Evolutionary conservation across 2,329 filamentous ascomycete genomes (phyloP).

Genomic region (Alternaria brassicicola): DNA sequence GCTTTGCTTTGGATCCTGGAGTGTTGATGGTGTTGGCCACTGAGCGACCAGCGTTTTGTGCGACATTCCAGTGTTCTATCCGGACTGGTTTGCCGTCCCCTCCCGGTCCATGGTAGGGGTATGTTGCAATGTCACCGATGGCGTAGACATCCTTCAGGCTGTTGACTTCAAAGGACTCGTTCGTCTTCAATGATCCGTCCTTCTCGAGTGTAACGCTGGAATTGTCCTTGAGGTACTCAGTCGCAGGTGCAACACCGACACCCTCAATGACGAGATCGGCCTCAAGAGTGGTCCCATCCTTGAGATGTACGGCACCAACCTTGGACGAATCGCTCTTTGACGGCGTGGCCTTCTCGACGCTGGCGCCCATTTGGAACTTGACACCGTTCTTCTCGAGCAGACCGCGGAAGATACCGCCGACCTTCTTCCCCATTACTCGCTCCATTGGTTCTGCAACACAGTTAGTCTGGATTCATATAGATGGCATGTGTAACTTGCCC

Average conservation of each 20-base stretch:
- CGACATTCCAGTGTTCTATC: conserved; percentile 99
- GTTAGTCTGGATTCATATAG: conserved; percentile 16
- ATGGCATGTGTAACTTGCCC: conserved; percentile 21
- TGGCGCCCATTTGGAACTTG: conserved; percentile 82
- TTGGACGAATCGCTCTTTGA: conserved; percentile 69
- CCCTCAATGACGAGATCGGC: conserved; percentile 92
- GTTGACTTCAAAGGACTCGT: conserved; percentile 77
- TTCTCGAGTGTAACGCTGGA: conserved; percentile 71
- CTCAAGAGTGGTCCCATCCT: conserved; percentile 82
- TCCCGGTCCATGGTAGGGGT: conserved; percentile 90
- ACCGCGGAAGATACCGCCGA: conserved; percentile 81
- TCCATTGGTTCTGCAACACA: conserved; percentile 70
- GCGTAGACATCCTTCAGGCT: conserved; percentile 86
- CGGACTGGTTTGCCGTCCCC: conserved; percentile 74
- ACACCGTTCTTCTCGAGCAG: conserved; percentile 84
- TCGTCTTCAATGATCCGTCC: conserved; percentile 84
- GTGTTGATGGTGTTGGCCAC: conserved; percentile 79
- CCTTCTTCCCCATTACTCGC: conserved; percentile 79
- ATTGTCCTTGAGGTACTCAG: conserved; percentile 79
- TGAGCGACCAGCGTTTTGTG: conserved; percentile 85
- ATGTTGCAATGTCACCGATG: conserved; percentile 92
- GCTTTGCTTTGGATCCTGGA: conserved; percentile 64
- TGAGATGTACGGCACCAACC: conserved; percentile 81
- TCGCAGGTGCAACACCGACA: conserved; percentile 85
- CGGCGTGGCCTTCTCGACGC: conserved; percentile 81